Conservation (phyloP, 2,329 filamentous ascomycete genomes). For the Colletotrichum sojae region DNA sequence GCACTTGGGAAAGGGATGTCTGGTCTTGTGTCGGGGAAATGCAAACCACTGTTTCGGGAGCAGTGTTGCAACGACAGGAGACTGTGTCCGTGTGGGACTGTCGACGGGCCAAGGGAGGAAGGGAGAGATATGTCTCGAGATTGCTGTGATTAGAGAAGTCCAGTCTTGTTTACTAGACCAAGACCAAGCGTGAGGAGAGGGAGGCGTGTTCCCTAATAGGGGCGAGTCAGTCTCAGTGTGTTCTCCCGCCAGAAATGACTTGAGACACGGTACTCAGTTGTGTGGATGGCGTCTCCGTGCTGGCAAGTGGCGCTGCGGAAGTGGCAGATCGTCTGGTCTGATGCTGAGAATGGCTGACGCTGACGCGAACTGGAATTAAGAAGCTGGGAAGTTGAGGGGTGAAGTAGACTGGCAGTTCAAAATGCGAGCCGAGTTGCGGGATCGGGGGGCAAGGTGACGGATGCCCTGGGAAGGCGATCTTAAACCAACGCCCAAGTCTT, state of each 20-base stretch:
- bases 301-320: constrained; percentile 32
- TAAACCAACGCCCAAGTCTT: constrained; percentile 39
- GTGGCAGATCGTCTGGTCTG: constrained; percentile 20
- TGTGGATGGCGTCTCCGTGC: constrained; percentile 34
- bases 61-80: constrained; percentile 41
- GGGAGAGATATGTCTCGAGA: constrained; percentile 41
- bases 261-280: constrained; percentile 41
- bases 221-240: constrained; percentile 35
- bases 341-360: constrained; percentile 1
- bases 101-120: constrained; percentile 37
- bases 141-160: constrained; percentile 33
- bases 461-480: constrained; percentile 30
- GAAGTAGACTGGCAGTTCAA: not conserved
- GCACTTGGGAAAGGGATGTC: constrained; percentile 39
- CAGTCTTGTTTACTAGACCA: constrained; percentile 23
- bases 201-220: constrained; percentile 32
- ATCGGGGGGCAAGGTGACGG: constrained; percentile 12
- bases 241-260: constrained; percentile 29
- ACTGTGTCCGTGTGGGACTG: constrained; percentile 40
- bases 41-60: constrained; percentile 44
- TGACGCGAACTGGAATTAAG: constrained; percentile 19
- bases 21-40: constrained; percentile 39
- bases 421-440: constrained; percentile 5
- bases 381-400: not conserved
- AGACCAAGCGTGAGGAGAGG: constrained; percentile 32